These are phyloP conservation scores for Acacia melanoxylon DNA, from an alignment of 306 rosid species.

Conservation along the genomic window DNA sequence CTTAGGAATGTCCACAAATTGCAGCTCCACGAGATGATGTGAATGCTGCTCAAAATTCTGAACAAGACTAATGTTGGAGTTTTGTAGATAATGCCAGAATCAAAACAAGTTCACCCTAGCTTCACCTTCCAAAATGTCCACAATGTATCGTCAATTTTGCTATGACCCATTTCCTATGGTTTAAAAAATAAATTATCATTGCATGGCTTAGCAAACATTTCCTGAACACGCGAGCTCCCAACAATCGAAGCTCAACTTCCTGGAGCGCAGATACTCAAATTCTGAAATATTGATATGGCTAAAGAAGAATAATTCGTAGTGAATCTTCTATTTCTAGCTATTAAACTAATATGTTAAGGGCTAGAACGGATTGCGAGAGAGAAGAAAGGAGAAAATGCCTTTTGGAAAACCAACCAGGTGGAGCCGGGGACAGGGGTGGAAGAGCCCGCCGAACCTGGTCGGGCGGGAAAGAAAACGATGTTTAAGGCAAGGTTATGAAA, in stretches of 20 bases:
- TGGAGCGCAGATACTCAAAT: neutral
- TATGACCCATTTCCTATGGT: conserved; percentile 38
- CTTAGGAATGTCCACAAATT: conserved; percentile 73
- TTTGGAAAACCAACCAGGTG: too few relatives aligned
- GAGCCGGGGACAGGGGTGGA: too few relatives aligned
- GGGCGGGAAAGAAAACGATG: too few relatives aligned
- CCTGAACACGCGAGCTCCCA: neutral
- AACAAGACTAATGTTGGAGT: conserved; percentile 74
- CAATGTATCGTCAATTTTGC: neutral
- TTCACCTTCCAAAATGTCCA: neutral
- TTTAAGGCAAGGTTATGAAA: too few relatives aligned
- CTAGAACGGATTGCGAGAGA: too few relatives aligned
- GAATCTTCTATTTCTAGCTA: neutral
- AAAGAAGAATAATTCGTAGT: neutral
- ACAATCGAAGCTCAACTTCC: neutral
- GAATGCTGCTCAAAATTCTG: conserved; percentile 95
- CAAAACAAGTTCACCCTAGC: conserved; percentile 44
- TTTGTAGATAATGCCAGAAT: conserved; percentile 7
- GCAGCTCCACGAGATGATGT: conserved; percentile 73
- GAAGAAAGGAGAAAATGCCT: too few relatives aligned
- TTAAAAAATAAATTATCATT: neutral
- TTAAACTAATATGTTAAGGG: neutral
- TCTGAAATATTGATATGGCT: neutral
- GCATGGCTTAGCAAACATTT: neutral
- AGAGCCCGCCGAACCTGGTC: too few relatives aligned